Evolutionary conservation across 2,329 filamentous ascomycete genomes (phyloP), one percentile per base, ranked within the genome.

Genomic region (Neopestalotiopsis rosae): DNA sequence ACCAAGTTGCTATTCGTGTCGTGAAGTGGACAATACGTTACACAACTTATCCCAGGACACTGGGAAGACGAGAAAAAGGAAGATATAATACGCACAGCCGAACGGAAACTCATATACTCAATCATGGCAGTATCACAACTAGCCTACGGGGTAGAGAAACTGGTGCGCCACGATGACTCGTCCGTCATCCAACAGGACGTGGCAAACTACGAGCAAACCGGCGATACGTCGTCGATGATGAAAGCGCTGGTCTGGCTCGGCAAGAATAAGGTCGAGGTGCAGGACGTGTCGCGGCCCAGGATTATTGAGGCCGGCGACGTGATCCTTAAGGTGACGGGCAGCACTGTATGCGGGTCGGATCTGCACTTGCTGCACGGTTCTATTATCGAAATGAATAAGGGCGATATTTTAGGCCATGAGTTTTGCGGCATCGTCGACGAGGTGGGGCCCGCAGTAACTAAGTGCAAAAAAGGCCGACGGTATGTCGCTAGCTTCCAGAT

Each of bases 401-500:
- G 90, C 34, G 90, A 93, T 76, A 91, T 93, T 49, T 83, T 93
- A 0, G 91, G 91, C 24, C 87, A 89, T 73, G 87, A 89, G 70
- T 88, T 93, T 75, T 88, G 86, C 70, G 87, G 87, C 40, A 76
- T 88, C 24, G 87, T 85, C 3, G 85, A 87, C 42, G 81, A 85
- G 62, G 81, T 91, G 1, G 91, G 91, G 0, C 78, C 87, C 0
- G 83, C 71, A 0, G 85, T 89, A 2, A 87, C 79, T 64, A 86
- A 85, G 3, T 78, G 91, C 62, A 80, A 89, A 69, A 79, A 84
- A 6, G 91, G 91, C 14, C 87, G 90, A 72, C 85, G 94, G 38
- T 94, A 96, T 24, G 94, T 97, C 1, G 94, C 92, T 0, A 92
- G 90, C 10, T 97, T 97, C 83, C 94, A 96, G 79, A 96, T 97